Conservation (phyloP, 495 filamentous ascomycete genomes). For the Talaromyces wortmannii region DNA sequence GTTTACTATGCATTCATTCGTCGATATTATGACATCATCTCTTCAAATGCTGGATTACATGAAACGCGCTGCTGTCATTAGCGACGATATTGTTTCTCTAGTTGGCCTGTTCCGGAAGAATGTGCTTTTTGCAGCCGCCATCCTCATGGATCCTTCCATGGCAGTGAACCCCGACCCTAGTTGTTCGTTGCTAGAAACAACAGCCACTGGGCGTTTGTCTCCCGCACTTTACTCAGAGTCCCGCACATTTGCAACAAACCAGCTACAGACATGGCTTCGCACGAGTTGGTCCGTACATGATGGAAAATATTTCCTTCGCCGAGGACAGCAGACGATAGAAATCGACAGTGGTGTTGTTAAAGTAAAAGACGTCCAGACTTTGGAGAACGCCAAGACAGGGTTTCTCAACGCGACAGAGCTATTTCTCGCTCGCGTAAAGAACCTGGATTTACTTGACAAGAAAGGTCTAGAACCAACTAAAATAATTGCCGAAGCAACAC, state of each 20-base stretch:
- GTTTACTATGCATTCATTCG: conserved; percentile 28
- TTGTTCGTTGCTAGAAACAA: background rate
- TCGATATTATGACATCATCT: conserved; percentile 37
- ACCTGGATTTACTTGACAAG: conserved; percentile 13
- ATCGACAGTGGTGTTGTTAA: conserved; percentile 15
- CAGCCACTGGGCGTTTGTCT: background rate
- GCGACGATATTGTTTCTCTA: conserved; percentile 13
- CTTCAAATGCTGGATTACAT: conserved; percentile 50
- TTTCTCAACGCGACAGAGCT: conserved; percentile 14
- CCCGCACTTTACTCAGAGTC: conserved; percentile 18
- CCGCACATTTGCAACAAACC: conserved; percentile 20
- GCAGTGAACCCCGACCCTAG: background rate
- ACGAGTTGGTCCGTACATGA: conserved; percentile 31
- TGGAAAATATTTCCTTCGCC: conserved; percentile 32
- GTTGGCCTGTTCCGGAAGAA: conserved; percentile 28
- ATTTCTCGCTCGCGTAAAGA: conserved; percentile 12
- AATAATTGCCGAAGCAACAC: too few relatives aligned
- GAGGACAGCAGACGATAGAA: conserved; percentile 27
- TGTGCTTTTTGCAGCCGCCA: conserved; percentile 15
- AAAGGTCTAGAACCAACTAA: background rate
- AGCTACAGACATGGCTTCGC: conserved; percentile 29
- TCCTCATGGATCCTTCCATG: conserved; percentile 8
- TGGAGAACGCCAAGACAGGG: conserved; percentile 13
- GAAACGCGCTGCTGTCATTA: conserved; percentile 19
- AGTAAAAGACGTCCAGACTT: conserved; percentile 6